A percentile compares a stretch with the other conserved stretches of the same genome.
These are phyloP conservation scores for Elaeis oleifera DNA, from an alignment of 202 grass and related monocot genomes.

Conservation along the genomic window DNA sequence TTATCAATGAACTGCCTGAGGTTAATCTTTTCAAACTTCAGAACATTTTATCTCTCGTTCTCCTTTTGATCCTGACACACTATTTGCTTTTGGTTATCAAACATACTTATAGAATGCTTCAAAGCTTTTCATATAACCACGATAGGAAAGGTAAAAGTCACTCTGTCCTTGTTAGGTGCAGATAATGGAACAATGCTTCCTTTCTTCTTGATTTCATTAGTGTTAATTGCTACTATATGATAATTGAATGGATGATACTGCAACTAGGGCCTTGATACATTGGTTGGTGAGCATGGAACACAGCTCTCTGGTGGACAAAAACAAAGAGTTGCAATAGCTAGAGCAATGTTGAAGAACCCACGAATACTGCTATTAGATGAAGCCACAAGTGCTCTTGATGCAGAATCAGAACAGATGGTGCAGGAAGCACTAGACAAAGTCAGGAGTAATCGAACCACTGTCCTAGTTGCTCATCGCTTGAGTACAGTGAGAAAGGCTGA, in stretches of 20 bases:
- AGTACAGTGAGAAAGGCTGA: constrained; percentile 15
- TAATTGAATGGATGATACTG: background rate
- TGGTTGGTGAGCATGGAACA: constrained; percentile 17
- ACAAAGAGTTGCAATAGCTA: constrained; percentile 18
- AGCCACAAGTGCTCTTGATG: constrained; percentile 20
- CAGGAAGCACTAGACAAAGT: constrained; percentile 9
- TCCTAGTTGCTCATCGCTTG: constrained; percentile 20
- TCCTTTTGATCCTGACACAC: no score
- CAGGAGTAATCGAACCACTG: constrained; percentile 10
- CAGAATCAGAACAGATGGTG: constrained; percentile 11
- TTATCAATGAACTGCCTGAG: constrained; percentile 8
- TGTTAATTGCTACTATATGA: background rate
- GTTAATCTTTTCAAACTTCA: background rate
- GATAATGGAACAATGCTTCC: no score
- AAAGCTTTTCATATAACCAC: no score
- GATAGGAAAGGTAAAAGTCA: no score
- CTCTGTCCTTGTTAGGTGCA: no score
- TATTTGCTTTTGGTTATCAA: no score
- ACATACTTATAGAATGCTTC: no score
- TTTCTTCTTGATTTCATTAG: background rate
- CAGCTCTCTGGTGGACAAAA: constrained; percentile 17
- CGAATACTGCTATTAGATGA: constrained; percentile 16
- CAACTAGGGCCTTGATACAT: constrained; percentile 12
- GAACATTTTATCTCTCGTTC: no score
- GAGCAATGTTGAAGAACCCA: constrained; percentile 11